A percentile compares a stretch with the other conserved stretches of the same genome.
phyloP scores from a whole-genome alignment of 2,329 filamentous ascomycete genomes.

The Phaeomoniella chlamydospora region DNA sequence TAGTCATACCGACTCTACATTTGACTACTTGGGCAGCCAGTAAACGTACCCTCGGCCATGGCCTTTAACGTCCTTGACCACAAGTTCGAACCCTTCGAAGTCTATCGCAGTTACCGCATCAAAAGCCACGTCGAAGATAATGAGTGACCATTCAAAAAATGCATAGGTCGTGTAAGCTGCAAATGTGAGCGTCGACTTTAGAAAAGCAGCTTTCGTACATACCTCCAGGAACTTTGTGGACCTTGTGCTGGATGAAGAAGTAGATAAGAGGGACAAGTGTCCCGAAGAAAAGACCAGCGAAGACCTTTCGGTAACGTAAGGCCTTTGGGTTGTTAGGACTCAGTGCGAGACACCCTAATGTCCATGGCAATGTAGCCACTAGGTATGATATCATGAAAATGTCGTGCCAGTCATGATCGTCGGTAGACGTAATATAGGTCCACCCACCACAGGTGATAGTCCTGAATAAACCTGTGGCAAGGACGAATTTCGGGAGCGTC shows the following conservation, averaged over 20 bases:
- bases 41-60: constrained; percentile 96
- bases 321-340: constrained; percentile 74
- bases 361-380: constrained; percentile 90
- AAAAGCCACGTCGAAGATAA: constrained; percentile 90
- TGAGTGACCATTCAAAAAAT: constrained; percentile 94
- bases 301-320: constrained; percentile 75
- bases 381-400: constrained; percentile 99
- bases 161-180: constrained; percentile 92
- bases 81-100: constrained; percentile 76
- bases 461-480: constrained; percentile 66
- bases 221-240: constrained; percentile 89
- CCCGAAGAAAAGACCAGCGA: constrained; percentile 75
- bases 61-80: constrained; percentile 78
- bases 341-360: constrained; percentile 71
- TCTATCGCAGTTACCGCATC: constrained; percentile 89
- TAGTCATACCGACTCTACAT: constrained; percentile 31
- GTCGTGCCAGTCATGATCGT: constrained; percentile 97
- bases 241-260: constrained; percentile 98
- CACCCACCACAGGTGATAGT: constrained; percentile 92
- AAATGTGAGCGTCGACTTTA: background rate
- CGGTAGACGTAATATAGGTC: constrained; percentile 97
- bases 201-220: constrained; percentile 18
- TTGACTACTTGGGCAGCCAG: constrained; percentile 80
- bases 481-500: constrained; percentile 67
- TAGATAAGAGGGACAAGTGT: constrained; percentile 83